Conservation (phyloP, 2,329 filamentous ascomycete species). For the Xylogone sp. region DNA sequence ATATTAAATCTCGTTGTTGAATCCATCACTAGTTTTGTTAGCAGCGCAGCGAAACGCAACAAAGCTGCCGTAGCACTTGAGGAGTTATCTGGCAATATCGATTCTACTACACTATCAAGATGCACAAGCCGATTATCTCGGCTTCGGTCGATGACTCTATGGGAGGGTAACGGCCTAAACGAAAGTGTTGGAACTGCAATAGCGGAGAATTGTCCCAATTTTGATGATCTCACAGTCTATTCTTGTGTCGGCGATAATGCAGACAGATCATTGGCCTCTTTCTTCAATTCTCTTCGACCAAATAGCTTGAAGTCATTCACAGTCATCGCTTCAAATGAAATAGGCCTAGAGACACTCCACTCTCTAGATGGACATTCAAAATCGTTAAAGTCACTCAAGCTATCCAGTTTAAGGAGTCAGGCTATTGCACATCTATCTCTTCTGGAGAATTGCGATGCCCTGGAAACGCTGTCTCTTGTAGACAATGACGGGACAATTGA, state of each 20-base stretch:
- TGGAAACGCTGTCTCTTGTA: slow-evolving; percentile 46
- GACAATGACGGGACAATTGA: slow-evolving; percentile 39
- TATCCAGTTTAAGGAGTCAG: slow-evolving; percentile 43
- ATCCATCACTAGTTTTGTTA: slow-evolving; percentile 50
- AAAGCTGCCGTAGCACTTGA: slow-evolving; percentile 50
- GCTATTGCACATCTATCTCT: slow-evolving; percentile 44
- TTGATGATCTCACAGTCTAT: slow-evolving; percentile 57
- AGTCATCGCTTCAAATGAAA: slow-evolving; percentile 50
- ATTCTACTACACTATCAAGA: slow-evolving; percentile 45
- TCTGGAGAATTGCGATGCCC: slow-evolving; percentile 42
- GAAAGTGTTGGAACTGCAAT: slow-evolving; percentile 51
- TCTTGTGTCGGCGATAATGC: slow-evolving; percentile 39
- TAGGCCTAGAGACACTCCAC: slow-evolving; percentile 51
- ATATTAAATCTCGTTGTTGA: slow-evolving; percentile 49
- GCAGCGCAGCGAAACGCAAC: slow-evolving; percentile 32
- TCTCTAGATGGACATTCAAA: slow-evolving; percentile 48
- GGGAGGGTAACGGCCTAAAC: slow-evolving; percentile 56
- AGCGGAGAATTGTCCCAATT: slow-evolving; percentile 53
- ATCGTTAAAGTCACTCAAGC: slow-evolving; percentile 50
- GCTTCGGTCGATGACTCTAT: slow-evolving; percentile 56
- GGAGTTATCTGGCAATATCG: slow-evolving; percentile 51
- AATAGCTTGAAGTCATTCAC: slow-evolving; percentile 57
- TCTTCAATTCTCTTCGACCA: slow-evolving; percentile 51
- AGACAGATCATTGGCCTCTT: slow-evolving; percentile 54
- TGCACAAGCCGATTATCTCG: slow-evolving; percentile 58